Evolutionary conservation across 805 yeast genomes (phyloP), one percentile per base, ranked within the genome.

Genomic region (Lachancea sp.): DNA sequence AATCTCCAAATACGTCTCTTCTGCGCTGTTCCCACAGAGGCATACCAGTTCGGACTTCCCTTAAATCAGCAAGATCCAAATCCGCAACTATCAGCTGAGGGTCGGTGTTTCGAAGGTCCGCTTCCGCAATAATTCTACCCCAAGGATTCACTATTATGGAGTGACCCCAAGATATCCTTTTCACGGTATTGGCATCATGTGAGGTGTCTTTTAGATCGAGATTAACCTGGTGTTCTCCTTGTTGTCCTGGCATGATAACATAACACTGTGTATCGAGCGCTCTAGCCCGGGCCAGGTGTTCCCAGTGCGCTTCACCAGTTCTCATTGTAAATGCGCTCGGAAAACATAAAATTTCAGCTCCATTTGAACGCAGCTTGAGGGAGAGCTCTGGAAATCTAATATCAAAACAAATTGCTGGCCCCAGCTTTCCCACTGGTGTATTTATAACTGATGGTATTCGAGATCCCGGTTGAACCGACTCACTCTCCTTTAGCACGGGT

Each of bases 281-380:
- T 35, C 97, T 68, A 0, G 95, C 82, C 20, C 77, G 69, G 1
- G 86, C 96, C 38, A 90, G 67, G 1, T 75, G 60, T 39, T 78
- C 78, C 95, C 97, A 90, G 55, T 90, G 98, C 1, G 90, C 86
- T 38, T 77, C 77, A 1, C 98, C 98, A 0, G 97, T 90, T 47
- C 80, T 78, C 56, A 83, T 75, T 0, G 96, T 92, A 70, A 94
- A 92, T 0, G 97, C 97, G 19, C 94, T 81, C 0, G 98, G 97
- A 52, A 69, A 90, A 2, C 90, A 74, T 29, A 90, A 51, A 17
- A 90, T 66, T 43, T 85, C 72, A 1, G 96, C 95, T 3, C 96
- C 95, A 38, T 64, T 51, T 8, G 74, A 56, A 38, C 95, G 65
- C 25, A 84, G 62, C 29, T 79, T 62, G 25, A 82, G 52, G 1